These are phyloP conservation scores for Thalassiosira allenii DNA, from an alignment of 352 stramenopile genomes.

Conservation along the genomic window DNA sequence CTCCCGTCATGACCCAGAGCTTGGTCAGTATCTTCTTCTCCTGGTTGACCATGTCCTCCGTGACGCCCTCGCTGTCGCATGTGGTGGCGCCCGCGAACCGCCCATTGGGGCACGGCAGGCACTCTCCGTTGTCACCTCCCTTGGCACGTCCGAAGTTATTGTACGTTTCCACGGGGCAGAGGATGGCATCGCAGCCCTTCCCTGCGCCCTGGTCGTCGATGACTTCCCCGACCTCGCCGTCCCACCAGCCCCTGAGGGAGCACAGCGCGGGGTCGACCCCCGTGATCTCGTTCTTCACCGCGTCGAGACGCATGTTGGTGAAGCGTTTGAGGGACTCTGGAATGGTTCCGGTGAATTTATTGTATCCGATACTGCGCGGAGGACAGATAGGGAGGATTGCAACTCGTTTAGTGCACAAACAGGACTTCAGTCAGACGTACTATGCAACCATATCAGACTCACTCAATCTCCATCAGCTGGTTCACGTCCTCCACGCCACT, in stretches of 20 bases:
- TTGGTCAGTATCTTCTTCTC: constrained; percentile 77
- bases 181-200: constrained; percentile 80
- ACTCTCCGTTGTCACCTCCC: constrained; percentile 54
- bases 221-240: constrained; percentile 70
- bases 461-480: constrained; percentile 60
- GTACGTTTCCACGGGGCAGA: constrained; percentile 80
- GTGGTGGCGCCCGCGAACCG: constrained; percentile 54
- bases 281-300: constrained; percentile 71
- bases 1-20: constrained; percentile 68
- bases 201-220: constrained; percentile 27
- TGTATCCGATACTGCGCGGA: constrained; percentile 61
- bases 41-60: constrained; percentile 14
- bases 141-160: constrained; percentile 73
- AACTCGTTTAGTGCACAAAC: too few species aligned
- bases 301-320: constrained; percentile 69
- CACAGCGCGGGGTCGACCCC: constrained; percentile 66
- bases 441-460: constrained; percentile 16
- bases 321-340: constrained; percentile 61
- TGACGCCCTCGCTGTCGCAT: constrained; percentile 51
- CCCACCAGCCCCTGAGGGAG: constrained; percentile 69
- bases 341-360: constrained; percentile 66
- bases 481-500: constrained; percentile 67
- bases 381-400: too few species aligned
- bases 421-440: too few species aligned
- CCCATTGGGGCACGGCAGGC: constrained; percentile 60